phyloP scores from a whole-genome alignment of 176 grass and related monocot genomes.

The Oryza punctata region DNA sequence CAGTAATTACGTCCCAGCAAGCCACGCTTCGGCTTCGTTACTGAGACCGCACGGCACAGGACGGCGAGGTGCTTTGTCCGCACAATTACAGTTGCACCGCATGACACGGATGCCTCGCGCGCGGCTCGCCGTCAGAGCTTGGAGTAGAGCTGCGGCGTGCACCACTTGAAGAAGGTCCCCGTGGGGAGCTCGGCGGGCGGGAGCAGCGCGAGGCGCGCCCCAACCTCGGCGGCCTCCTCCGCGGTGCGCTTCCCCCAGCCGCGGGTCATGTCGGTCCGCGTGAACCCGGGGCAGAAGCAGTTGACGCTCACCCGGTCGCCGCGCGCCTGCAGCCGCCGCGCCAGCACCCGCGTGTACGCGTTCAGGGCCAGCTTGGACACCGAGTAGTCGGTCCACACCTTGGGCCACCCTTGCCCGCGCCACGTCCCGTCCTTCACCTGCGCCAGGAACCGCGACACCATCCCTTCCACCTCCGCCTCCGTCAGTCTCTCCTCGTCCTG shows the following conservation, averaged over 20 bases:
- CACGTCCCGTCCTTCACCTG: constrained; percentile 81
- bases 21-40: neutral
- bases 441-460: constrained; percentile 71
- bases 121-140: constrained; percentile 43
- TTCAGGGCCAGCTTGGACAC: constrained; percentile 94
- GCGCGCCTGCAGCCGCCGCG: constrained; percentile 50
- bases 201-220: constrained; percentile 47
- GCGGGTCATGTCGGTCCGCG: constrained; percentile 78
- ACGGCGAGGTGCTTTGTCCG: neutral
- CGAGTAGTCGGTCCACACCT: constrained; percentile 92
- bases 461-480: constrained; percentile 50
- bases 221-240: constrained; percentile 67
- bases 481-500: constrained; percentile 69
- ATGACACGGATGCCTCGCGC: neutral
- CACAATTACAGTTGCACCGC: too few relatives aligned
- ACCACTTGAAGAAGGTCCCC: constrained; percentile 75
- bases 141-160: constrained; percentile 72
- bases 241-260: constrained; percentile 65
- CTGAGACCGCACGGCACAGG: neutral
- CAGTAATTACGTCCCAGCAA: neutral
- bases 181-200: constrained; percentile 62
- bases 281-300: constrained; percentile 98
- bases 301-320: constrained; percentile 77
- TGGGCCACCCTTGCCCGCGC: constrained; percentile 69
- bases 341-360: constrained; percentile 79